phyloP scores from a whole-genome alignment of 148 eudicot genomes.

The Dysphania ambrosioides region DNA sequence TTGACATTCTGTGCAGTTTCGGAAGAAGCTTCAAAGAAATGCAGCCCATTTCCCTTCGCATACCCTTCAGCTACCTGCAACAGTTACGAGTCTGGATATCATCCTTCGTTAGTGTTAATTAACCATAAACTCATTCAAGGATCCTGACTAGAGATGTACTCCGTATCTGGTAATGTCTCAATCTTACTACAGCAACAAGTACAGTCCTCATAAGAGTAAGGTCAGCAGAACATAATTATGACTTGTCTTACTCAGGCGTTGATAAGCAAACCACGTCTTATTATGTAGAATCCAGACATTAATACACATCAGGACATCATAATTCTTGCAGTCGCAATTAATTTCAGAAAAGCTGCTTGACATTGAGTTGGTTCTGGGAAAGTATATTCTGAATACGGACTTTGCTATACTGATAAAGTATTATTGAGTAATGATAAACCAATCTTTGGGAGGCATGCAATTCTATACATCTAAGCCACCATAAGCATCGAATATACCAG shows the following conservation, averaged over 20 bases:
- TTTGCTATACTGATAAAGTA: neutral
- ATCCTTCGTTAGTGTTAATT: neutral
- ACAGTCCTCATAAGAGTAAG: neutral
- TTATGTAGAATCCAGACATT: neutral
- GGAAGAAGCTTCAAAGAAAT: conserved; percentile 65
- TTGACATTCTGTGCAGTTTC: conserved; percentile 68
- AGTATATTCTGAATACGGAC: neutral
- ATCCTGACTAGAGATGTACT: neutral
- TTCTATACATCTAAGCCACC: no score
- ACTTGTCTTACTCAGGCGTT: neutral
- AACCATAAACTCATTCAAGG: neutral
- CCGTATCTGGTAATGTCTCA: conserved; percentile 12
- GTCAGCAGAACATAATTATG: neutral
- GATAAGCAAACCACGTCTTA: neutral
- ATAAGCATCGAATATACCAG: no score
- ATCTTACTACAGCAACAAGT: conserved; percentile 13
- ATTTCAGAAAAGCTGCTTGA: neutral
- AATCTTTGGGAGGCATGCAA: no score
- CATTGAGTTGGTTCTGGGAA: neutral
- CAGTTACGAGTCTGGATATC: neutral
- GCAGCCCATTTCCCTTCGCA: conserved; percentile 59
- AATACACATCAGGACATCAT: neutral
- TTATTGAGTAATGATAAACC: neutral
- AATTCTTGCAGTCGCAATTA: neutral
- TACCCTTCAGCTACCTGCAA: conserved; percentile 62